Conservation (phyloP, 345 rosid genomes). For the Nephelium lappaceum region DNA sequence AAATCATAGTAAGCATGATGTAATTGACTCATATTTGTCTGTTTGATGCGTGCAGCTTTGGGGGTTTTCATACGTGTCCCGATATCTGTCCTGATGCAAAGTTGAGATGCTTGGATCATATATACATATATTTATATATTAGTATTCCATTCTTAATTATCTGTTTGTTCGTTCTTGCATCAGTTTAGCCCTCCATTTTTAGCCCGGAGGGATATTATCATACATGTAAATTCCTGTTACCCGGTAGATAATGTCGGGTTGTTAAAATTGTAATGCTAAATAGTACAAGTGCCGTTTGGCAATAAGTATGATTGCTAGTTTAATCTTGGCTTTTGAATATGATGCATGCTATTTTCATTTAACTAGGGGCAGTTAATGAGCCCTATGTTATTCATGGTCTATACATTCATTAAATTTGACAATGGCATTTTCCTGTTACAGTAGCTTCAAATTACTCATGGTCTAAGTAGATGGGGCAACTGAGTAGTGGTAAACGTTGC, state of each 20-base stretch:
- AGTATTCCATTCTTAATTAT: slow-evolving; percentile 25
- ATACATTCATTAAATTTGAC: no score
- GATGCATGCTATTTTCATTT: no score
- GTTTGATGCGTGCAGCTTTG: slow-evolving; percentile 64
- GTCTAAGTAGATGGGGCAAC: no score
- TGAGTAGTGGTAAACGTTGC: no score
- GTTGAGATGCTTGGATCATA: slow-evolving; percentile 2
- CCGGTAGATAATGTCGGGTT: not conserved
- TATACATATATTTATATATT: not conserved
- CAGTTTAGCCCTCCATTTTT: not conserved
- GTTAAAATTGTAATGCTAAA: not conserved
- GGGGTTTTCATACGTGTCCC: slow-evolving; percentile 75
- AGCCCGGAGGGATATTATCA: not conserved
- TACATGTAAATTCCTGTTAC: not conserved
- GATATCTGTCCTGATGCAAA: slow-evolving; percentile 35
- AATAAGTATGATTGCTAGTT: not conserved
- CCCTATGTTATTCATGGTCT: no score
- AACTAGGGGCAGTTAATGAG: no score
- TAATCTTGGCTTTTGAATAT: no score
- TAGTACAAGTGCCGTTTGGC: not conserved
- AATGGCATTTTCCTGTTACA: no score
- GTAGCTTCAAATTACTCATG: no score
- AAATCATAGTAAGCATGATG: no score
- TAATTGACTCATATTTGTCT: not conserved
- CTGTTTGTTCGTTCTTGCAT: not conserved